Percentiles rank a stretch among this genome's conserved stretches.
Conservation (phyloP, 2,329 filamentous ascomycete species). For the Sporothrix phasma region DNA sequence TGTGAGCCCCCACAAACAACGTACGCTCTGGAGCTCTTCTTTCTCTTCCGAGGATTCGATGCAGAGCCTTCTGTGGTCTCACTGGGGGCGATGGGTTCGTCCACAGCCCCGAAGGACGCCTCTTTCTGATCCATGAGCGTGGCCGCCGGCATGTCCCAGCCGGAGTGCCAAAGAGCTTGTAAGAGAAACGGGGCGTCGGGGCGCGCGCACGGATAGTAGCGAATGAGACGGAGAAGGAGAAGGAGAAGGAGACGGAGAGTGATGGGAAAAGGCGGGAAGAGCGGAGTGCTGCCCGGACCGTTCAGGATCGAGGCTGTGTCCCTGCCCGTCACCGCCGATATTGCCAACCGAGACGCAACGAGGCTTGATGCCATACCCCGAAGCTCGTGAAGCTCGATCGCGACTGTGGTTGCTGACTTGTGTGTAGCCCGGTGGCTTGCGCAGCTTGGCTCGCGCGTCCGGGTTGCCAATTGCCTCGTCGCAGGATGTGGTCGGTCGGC, state of each 20-base stretch:
- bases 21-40: constrained; percentile 29
- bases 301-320: not conserved
- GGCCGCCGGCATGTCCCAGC: constrained; percentile 1
- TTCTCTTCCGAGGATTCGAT: constrained; percentile 28
- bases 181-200: not conserved
- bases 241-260: not conserved
- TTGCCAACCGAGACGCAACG: not conserved
- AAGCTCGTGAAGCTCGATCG: not conserved
- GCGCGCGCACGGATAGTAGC: not conserved
- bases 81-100: constrained; percentile 16
- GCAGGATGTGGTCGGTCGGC: not conserved
- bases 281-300: not conserved
- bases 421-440: not conserved
- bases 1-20: constrained; percentile 12
- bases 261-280: not conserved
- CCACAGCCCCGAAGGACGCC: not conserved
- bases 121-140: constrained; percentile 16
- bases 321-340: constrained; percentile 3
- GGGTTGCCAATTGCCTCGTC: not conserved
- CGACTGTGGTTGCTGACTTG: not conserved
- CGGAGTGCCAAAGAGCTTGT: no score
- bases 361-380: constrained; percentile 1
- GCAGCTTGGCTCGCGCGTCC: not conserved
- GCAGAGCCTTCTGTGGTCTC: constrained; percentile 20
- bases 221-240: not conserved